These are phyloP conservation scores for Prunus armeniaca DNA, from an alignment of 306 rosid genomes.

Conservation along the genomic window DNA sequence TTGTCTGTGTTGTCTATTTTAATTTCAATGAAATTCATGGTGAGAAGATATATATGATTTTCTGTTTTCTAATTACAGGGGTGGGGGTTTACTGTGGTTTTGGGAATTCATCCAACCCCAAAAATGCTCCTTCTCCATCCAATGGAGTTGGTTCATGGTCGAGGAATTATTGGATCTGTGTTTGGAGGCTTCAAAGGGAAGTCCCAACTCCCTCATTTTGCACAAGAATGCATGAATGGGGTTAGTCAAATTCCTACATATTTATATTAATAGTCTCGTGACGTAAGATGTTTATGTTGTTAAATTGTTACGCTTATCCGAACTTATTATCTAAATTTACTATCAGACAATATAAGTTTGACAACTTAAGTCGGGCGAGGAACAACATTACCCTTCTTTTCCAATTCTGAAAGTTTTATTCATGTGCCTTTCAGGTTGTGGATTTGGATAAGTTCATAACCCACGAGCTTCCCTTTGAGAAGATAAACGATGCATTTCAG, in stretches of 20 bases:
- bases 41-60: not conserved
- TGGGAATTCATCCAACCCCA: conserved; percentile 70
- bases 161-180: conserved; percentile 45
- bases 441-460: conserved; percentile 68
- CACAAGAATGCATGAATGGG: conserved; percentile 58
- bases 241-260: conserved; percentile 27
- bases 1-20: not conserved
- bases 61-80: conserved; percentile 37
- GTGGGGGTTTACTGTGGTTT: conserved; percentile 68
- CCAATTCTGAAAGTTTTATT: not conserved
- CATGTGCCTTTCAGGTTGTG: conserved; percentile 40
- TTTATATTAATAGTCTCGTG: not conserved
- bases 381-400: not conserved
- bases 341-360: not conserved
- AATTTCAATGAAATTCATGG: no score
- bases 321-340: not conserved
- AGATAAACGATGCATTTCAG: conserved; percentile 68
- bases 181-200: conserved; percentile 89
- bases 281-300: not conserved
- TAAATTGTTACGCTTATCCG: not conserved
- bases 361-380: not conserved
- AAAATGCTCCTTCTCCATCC: conserved; percentile 69
- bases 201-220: conserved; percentile 66
- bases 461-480: conserved; percentile 79
- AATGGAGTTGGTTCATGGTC: conserved; percentile 76